phyloP scores from a whole-genome alignment of 805 yeast genomes.

The Candida maesae region DNA sequence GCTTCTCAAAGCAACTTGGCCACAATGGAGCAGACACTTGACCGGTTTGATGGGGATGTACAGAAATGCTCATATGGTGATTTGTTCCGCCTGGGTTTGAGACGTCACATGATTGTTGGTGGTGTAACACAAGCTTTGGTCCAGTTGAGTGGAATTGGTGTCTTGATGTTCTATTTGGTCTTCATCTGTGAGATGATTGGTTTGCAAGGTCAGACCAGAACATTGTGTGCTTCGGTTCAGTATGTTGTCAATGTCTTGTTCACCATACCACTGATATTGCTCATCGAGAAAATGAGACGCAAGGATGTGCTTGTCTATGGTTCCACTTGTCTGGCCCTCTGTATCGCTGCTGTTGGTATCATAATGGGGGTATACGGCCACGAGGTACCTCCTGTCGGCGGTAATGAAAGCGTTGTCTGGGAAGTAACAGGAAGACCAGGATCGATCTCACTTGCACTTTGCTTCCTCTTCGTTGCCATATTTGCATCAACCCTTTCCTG shows the following conservation, averaged over 20 bases:
- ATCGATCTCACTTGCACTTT: constrained; percentile 39
- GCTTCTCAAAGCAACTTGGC: constrained; percentile 13
- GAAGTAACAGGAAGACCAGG: constrained; percentile 37
- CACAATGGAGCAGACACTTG: constrained; percentile 24
- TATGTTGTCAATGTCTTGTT: constrained; percentile 39
- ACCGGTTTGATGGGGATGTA: constrained; percentile 23
- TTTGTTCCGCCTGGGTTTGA: constrained; percentile 32
- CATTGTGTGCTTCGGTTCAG: constrained; percentile 36
- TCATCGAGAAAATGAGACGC: constrained; percentile 42
- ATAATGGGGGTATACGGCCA: constrained; percentile 37
- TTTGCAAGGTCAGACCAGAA: constrained; percentile 31
- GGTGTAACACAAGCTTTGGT: constrained; percentile 36
- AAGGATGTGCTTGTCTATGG: constrained; percentile 47
- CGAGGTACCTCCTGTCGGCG: constrained; percentile 28
- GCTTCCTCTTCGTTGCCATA: constrained; percentile 42
- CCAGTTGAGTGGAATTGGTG: constrained; percentile 44
- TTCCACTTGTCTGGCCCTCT: constrained; percentile 31
- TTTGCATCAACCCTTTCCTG: constrained; percentile 44
- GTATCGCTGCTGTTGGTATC: constrained; percentile 34
- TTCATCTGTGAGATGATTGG: constrained; percentile 49
- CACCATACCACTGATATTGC: constrained; percentile 40
- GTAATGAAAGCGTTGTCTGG: constrained; percentile 35
- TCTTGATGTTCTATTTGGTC: constrained; percentile 41
- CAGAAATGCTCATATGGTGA: constrained; percentile 29
- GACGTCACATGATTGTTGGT: constrained; percentile 37